phyloP scores from a whole-genome alignment of 371 early-diverging fungal genomes.

The Actinomortierella wolfii region DNA sequence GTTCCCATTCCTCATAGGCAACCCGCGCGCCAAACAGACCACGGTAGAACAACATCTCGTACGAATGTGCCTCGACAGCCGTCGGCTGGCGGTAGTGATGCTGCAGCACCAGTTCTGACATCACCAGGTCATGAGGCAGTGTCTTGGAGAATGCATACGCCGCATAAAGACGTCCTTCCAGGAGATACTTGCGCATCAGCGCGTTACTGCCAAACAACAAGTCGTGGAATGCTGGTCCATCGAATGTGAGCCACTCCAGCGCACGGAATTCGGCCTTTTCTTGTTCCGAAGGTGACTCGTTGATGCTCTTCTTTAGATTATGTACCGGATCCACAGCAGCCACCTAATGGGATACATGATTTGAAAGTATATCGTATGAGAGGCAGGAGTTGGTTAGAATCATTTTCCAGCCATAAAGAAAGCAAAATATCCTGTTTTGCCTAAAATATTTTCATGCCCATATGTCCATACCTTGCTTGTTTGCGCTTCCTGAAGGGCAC shows the following conservation, averaged over 20 bases:
- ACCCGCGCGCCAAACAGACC: slow-evolving; percentile 23
- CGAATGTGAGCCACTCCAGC: slow-evolving; percentile 42
- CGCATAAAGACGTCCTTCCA: slow-evolving; percentile 33
- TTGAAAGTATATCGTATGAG: no score
- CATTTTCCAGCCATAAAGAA: no score
- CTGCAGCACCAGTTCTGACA: slow-evolving; percentile 1
- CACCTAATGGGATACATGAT: no score
- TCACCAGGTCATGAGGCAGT: slow-evolving; percentile 22
- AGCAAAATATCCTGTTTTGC: no score
- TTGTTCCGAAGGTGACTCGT: slow-evolving; percentile 1
- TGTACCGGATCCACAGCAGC: no score
- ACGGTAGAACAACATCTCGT: slow-evolving; percentile 15
- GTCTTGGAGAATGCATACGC: slow-evolving; percentile 26
- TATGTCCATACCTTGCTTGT: no score
- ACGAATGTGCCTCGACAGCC: no score
- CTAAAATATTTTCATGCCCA: no score
- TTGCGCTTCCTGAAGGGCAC: no score
- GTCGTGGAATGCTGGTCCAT: slow-evolving; percentile 14
- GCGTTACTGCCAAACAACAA: slow-evolving; percentile 30
- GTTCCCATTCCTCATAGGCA: slow-evolving; percentile 25
- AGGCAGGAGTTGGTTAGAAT: no score
- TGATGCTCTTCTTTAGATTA: slow-evolving; percentile 16
- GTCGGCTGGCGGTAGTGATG: no score
- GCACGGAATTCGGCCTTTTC: slow-evolving; percentile 19
- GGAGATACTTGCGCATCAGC: slow-evolving; percentile 27